These are phyloP conservation scores for Phlebopus sp. DNA, from an alignment of 1,284 basidiomycete genomes.

Conservation along the genomic window DNA sequence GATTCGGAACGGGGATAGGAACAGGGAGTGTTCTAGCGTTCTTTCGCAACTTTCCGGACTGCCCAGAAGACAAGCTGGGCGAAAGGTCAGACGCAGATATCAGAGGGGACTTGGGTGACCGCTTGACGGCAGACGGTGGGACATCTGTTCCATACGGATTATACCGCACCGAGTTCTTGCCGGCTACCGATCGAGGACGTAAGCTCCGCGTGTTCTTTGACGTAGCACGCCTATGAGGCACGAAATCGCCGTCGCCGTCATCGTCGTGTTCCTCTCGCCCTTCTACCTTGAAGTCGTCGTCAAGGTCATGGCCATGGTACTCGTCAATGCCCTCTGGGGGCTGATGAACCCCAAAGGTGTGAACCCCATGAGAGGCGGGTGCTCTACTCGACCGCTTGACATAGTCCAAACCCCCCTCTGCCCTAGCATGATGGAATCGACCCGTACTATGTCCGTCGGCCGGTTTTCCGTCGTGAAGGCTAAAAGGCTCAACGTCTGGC, in stretches of 20 bases:
- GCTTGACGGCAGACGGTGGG: slow-evolving; percentile 31
- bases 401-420: slow-evolving; percentile 23
- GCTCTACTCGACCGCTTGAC: slow-evolving; percentile 17
- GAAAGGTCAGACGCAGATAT: slow-evolving; percentile 28
- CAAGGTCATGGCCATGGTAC: slow-evolving; percentile 17
- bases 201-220: slow-evolving; percentile 38
- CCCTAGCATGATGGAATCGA: slow-evolving; percentile 5
- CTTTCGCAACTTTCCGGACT: slow-evolving; percentile 34
- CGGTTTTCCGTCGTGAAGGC: slow-evolving; percentile 18
- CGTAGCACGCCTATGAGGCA: slow-evolving; percentile 29
- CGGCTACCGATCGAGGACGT: slow-evolving; percentile 35
- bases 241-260: slow-evolving; percentile 34
- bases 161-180: slow-evolving; percentile 33
- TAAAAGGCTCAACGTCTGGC: slow-evolving; percentile 30
- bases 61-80: slow-evolving; percentile 20
- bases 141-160: slow-evolving; percentile 30
- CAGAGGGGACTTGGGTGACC: slow-evolving; percentile 31
- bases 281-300: slow-evolving; percentile 29
- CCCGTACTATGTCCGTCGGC: slow-evolving; percentile 31
- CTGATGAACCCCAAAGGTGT: slow-evolving; percentile 22
- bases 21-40: slow-evolving; percentile 44
- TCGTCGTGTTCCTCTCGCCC: slow-evolving; percentile 22
- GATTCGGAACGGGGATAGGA: slow-evolving; percentile 67
- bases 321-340: slow-evolving; percentile 27
- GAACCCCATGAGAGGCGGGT: slow-evolving; percentile 21